Conservation (phyloP, 1,284 basidiomycete species). For the Paramarasmius palmivorus region DNA sequence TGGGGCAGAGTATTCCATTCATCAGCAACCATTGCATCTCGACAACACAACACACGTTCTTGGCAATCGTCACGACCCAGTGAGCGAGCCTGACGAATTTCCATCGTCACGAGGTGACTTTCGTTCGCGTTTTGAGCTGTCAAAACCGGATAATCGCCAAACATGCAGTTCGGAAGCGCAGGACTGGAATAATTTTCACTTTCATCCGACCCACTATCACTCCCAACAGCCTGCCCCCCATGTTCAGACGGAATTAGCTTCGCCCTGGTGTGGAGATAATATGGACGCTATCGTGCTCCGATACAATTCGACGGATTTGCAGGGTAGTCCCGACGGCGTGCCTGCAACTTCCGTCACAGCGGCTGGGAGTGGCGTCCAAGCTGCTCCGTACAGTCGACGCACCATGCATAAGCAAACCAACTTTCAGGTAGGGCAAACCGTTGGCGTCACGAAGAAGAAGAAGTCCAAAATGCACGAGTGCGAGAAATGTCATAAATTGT, state of each 20-base stretch:
- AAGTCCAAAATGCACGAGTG: conserved; percentile 56
- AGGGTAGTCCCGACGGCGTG: neutral
- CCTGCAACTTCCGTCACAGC: neutral
- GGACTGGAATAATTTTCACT: no score
- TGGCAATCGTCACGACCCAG: neutral
- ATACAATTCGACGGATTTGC: neutral
- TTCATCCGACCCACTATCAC: no score
- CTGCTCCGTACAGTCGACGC: neutral
- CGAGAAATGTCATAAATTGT: conserved; percentile 55
- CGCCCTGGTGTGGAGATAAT: no score
- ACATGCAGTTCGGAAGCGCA: no score
- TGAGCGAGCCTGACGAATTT: neutral
- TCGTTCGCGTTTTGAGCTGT: neutral
- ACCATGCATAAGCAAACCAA: neutral
- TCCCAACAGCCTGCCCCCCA: no score
- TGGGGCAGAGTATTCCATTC: neutral
- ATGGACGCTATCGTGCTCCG: no score
- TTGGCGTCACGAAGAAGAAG: conserved; percentile 26
- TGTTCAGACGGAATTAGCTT: no score
- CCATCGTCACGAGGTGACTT: neutral
- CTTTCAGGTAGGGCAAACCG: neutral
- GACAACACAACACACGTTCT: neutral
- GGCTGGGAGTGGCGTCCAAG: neutral
- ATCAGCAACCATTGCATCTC: neutral
- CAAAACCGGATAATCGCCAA: neutral